Evolutionary conservation across 345 rosid species (phyloP).

Genomic region (Gossypium arboreum): DNA sequence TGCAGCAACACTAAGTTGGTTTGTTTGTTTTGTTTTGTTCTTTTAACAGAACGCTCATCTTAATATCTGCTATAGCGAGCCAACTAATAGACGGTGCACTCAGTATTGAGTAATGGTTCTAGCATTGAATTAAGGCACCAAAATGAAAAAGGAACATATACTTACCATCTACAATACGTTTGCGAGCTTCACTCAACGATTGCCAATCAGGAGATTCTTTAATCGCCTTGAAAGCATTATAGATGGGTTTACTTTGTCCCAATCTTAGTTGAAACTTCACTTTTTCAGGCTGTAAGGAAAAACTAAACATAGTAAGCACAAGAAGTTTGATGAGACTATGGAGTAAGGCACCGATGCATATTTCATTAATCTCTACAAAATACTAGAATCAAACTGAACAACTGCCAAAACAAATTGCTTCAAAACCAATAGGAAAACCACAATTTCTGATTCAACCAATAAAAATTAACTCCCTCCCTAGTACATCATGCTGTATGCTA

Average conservation of each 20-base stretch:
- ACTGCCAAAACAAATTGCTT: no score
- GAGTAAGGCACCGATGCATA: background rate
- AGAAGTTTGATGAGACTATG: background rate
- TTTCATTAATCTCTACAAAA: background rate
- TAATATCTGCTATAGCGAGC: background rate
- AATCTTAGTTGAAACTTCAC: conserved; percentile 68
- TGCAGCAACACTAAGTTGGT: background rate
- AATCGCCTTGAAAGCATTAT: conserved; percentile 69
- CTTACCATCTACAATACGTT: conserved; percentile 72
- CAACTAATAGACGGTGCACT: background rate
- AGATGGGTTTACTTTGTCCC: conserved; percentile 78
- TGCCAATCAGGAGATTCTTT: conserved; percentile 65
- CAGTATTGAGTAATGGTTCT: background rate
- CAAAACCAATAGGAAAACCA: background rate
- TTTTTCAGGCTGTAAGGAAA: conserved; percentile 60
- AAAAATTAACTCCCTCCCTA: background rate
- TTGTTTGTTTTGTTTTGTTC: background rate
- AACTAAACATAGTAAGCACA: conserved; percentile 11
- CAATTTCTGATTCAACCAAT: background rate
- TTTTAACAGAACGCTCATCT: background rate
- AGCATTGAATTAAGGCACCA: background rate
- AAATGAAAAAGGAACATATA: background rate
- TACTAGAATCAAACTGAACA: background rate
- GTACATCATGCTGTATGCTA: background rate
- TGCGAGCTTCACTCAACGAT: conserved; percentile 58